Evolutionary conservation across 345 rosid genomes (phyloP).

Genomic region (Angophora floribunda): DNA sequence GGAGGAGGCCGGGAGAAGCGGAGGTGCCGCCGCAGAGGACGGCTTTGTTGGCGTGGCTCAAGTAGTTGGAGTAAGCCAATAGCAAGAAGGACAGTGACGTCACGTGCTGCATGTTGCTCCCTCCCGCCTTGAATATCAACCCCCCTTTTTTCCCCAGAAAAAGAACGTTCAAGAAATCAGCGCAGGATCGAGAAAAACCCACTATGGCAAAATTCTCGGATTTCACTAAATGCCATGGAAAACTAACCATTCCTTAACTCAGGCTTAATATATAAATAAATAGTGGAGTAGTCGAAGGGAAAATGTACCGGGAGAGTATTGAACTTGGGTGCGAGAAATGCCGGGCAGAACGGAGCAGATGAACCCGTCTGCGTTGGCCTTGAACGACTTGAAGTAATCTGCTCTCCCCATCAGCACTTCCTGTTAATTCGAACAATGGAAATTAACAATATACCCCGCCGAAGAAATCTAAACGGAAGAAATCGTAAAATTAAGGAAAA

Average conservation of each 20-base stretch:
- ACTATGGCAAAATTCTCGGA: background rate
- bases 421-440: slow-evolving; percentile 13
- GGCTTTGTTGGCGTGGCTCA: slow-evolving; percentile 50
- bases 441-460: background rate
- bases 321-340: slow-evolving; percentile 84
- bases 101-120: slow-evolving; percentile 97
- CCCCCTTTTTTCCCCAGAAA: slow-evolving; percentile 36
- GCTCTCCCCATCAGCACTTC: slow-evolving; percentile 97
- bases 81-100: slow-evolving; percentile 82
- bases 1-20: slow-evolving; percentile 52
- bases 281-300: background rate
- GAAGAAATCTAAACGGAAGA: background rate
- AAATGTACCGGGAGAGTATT: slow-evolving; percentile 81
- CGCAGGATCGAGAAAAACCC: background rate
- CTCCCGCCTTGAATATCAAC: slow-evolving; percentile 77
- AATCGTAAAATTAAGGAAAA: background rate
- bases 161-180: background rate
- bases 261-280: background rate
- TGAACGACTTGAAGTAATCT: slow-evolving; percentile 74
- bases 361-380: slow-evolving; percentile 82
- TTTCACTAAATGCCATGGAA: background rate
- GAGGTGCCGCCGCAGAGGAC: slow-evolving; percentile 50
- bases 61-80: slow-evolving; percentile 78
- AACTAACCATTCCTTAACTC: background rate
- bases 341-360: slow-evolving; percentile 94